Percentiles rank a stretch among this genome's conserved stretches.
Evolutionary conservation across 75 land plant species (phyloP).

Genomic region (Picea sitchensis): DNA sequence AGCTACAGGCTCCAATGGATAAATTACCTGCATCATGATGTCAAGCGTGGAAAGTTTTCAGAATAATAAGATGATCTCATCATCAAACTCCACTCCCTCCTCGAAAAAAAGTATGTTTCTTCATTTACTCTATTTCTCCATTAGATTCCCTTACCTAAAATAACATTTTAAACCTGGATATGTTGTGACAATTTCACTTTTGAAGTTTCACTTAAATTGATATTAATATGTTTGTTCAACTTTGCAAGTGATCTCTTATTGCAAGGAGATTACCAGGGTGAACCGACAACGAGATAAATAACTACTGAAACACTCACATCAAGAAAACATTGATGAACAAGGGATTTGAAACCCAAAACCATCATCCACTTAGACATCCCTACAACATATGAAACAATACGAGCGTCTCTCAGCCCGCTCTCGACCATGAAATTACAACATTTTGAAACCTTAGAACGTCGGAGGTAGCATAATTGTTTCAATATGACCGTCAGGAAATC

Average conservation of each 20-base stretch:
- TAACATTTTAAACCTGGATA: too few species aligned
- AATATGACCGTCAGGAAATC: not conserved
- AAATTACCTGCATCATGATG: conserved; percentile 58
- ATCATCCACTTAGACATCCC: not conserved
- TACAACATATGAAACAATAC: not conserved
- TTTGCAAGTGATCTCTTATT: too few species aligned
- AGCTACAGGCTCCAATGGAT: conserved; percentile 74
- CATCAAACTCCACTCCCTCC: conserved; percentile 57
- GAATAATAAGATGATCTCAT: conserved; percentile 66
- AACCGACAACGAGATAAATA: conserved; percentile 12
- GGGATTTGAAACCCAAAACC: conserved; percentile 9
- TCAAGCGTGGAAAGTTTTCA: conserved; percentile 64
- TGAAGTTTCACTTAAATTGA: not conserved
- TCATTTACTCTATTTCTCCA: too few species aligned
- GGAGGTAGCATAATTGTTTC: not conserved
- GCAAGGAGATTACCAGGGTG: conserved; percentile 9
- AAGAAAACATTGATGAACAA: conserved; percentile 5
- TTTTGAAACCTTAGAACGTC: too few species aligned
- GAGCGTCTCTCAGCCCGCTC: not conserved
- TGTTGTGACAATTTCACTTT: too few species aligned
- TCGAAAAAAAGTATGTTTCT: conserved; percentile 53
- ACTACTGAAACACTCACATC: conserved; percentile 16
- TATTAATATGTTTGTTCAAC: too few species aligned
- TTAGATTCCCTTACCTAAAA: too few species aligned
- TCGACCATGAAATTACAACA: not conserved